Conservation (phyloP, 345 rosid genomes). For the Citrus sinensis region DNA sequence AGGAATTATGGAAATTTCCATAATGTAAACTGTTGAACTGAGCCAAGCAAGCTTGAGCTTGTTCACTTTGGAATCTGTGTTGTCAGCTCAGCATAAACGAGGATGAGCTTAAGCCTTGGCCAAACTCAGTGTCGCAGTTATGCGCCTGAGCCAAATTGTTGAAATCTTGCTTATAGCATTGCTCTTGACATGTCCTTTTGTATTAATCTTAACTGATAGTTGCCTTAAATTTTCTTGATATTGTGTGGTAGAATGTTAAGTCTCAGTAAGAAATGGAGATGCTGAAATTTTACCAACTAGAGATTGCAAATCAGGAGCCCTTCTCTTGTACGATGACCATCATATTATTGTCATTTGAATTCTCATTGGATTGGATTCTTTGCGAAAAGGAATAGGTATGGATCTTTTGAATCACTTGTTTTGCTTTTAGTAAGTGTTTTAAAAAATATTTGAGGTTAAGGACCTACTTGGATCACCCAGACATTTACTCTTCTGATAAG, state of each 20-base stretch:
- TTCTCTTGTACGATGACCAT: neutral
- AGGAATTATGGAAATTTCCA: neutral
- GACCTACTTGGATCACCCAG: neutral
- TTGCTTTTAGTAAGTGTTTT: neutral
- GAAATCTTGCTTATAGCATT: neutral
- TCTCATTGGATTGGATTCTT: slow-evolving; percentile 9
- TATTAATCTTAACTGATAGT: neutral
- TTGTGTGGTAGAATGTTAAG: neutral
- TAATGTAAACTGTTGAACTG: neutral
- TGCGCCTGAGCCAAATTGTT: neutral
- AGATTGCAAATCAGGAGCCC: neutral
- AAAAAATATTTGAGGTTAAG: neutral
- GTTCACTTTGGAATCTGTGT: neutral
- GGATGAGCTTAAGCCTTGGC: slow-evolving; percentile 1
- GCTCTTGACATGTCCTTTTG: neutral
- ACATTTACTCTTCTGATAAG: slow-evolving; percentile 1
- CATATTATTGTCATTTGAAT: neutral
- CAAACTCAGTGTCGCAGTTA: neutral
- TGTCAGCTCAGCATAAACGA: neutral
- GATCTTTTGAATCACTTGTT: neutral
- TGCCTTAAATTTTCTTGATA: neutral
- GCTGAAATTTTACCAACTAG: neutral
- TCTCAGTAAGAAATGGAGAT: neutral
- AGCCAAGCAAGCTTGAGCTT: neutral
- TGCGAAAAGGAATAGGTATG: slow-evolving; percentile 11